Evolutionary conservation across 768 basidiomycete species (phyloP).

Genomic region (Mycena vitilis): DNA sequence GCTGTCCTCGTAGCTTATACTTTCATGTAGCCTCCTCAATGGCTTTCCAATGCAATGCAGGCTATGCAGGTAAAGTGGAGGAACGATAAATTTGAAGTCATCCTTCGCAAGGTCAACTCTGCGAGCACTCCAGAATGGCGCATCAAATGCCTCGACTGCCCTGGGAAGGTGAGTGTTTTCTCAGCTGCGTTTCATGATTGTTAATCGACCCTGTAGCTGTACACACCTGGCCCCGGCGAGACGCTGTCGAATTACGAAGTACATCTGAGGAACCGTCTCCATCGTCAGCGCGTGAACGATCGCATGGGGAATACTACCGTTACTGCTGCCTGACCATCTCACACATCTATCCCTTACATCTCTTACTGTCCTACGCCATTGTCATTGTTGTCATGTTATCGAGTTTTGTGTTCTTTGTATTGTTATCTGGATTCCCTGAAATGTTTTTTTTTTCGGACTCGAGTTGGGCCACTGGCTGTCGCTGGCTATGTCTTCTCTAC

Average conservation of each 20-base stretch:
- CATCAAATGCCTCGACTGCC: conserved; percentile 93
- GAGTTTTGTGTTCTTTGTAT: conserved; percentile 25
- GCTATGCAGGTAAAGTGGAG: conserved; percentile 79
- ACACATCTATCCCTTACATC: not conserved
- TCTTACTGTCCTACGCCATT: not conserved
- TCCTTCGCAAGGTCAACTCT: conserved; percentile 64
- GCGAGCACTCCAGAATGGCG: conserved; percentile 79
- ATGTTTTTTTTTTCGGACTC: conserved; percentile 2
- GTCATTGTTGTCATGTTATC: conserved; percentile 16
- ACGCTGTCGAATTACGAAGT: conserved; percentile 92
- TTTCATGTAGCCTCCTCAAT: conserved; percentile 64
- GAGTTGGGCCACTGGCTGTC: not conserved
- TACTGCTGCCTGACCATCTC: conserved; percentile 14
- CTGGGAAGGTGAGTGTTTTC: conserved; percentile 79
- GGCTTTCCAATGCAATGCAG: conserved; percentile 75
- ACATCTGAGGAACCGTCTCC: conserved; percentile 87
- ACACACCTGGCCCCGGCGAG: conserved; percentile 91
- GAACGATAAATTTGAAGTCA: conserved; percentile 87
- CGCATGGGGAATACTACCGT: conserved; percentile 49
- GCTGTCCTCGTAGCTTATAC: conserved; percentile 11
- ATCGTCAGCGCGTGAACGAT: conserved; percentile 78
- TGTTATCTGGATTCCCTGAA: conserved; percentile 26
- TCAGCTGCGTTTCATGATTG: not conserved
- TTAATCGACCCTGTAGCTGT: conserved; percentile 62
- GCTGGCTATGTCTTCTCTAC: not conserved